Evolutionary conservation across 768 basidiomycete species (phyloP).

Genomic region (Rubroboletus pulcherrimus): DNA sequence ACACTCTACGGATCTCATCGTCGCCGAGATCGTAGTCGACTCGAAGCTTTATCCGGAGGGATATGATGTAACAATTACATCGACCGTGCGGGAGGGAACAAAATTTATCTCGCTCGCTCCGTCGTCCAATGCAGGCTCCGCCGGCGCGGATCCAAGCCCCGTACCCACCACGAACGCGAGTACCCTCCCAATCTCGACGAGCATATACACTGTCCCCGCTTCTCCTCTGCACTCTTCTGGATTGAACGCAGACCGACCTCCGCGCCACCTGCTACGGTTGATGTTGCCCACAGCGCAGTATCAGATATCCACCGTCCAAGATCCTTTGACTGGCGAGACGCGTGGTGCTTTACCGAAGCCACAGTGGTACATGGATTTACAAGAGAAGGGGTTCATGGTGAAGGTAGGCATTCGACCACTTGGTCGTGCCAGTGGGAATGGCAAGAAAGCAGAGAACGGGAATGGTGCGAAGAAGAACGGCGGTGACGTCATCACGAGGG

Average conservation of each 20-base stretch:
- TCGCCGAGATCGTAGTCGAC: conserved; percentile 78
- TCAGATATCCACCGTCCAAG: conserved; percentile 68
- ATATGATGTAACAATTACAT: conserved; percentile 53
- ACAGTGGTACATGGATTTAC: conserved; percentile 66
- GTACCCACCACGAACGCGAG: not conserved
- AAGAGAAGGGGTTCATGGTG: conserved; percentile 57
- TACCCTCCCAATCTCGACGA: conserved; percentile 52
- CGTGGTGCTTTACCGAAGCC: conserved; percentile 60
- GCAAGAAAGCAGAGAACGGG: conserved; percentile 1
- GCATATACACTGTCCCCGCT: conserved; percentile 73
- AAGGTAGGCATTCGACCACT: conserved; percentile 56
- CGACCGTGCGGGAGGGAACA: conserved; percentile 39
- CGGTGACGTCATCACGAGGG: conserved; percentile 17
- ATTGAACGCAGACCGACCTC: conserved; percentile 47
- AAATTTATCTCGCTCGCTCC: conserved; percentile 35
- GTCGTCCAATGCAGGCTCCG: conserved; percentile 5
- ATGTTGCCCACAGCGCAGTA: conserved; percentile 81
- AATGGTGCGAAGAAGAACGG: conserved; percentile 8
- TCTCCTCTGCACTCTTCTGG: conserved; percentile 78
- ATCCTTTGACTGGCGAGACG: conserved; percentile 76
- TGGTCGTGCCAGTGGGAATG: conserved; percentile 14
- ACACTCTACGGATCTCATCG: conserved; percentile 63
- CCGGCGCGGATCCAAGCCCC: not conserved
- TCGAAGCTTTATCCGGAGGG: conserved; percentile 76
- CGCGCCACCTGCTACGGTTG: conserved; percentile 73